Evolutionary conservation across 306 rosid species (phyloP).

Genomic region (Coriaria nepalensis): DNA sequence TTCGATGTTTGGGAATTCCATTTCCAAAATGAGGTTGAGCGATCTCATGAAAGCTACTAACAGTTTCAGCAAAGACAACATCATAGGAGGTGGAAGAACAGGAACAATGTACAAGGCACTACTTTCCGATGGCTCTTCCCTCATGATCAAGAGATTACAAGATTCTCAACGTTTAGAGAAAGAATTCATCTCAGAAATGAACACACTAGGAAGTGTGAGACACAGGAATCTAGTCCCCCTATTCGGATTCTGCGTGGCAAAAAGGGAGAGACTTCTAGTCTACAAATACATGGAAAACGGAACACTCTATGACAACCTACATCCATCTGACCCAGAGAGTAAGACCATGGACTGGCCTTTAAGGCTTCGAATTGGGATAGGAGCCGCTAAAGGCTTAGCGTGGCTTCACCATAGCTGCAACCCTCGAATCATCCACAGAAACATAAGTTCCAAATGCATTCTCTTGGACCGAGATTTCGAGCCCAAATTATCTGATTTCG

Average conservation of each 20-base stretch:
- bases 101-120: constrained; percentile 75
- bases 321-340: constrained; percentile 28
- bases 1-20: constrained; percentile 70
- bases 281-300: constrained; percentile 69
- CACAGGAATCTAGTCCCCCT: constrained; percentile 84
- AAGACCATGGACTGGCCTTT: constrained; percentile 54
- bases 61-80: constrained; percentile 54
- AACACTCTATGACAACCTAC: constrained; percentile 62
- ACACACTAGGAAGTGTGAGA: constrained; percentile 52
- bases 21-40: constrained; percentile 70
- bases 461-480: constrained; percentile 61
- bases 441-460: constrained; percentile 89
- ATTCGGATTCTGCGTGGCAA: constrained; percentile 73
- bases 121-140: constrained; percentile 56
- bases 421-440: constrained; percentile 84
- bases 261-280: constrained; percentile 79
- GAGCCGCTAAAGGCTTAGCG: constrained; percentile 91
- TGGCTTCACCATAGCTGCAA: constrained; percentile 97
- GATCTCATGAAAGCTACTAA: constrained; percentile 94
- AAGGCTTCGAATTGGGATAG: constrained; percentile 75
- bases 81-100: constrained; percentile 76
- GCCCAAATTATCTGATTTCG: constrained; percentile 86
- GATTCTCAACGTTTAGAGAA: constrained; percentile 76
- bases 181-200: constrained; percentile 78
- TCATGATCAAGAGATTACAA: constrained; percentile 91